phyloP scores from a whole-genome alignment of 2,329 filamentous ascomycete genomes.

The Alternaria brassicae region DNA sequence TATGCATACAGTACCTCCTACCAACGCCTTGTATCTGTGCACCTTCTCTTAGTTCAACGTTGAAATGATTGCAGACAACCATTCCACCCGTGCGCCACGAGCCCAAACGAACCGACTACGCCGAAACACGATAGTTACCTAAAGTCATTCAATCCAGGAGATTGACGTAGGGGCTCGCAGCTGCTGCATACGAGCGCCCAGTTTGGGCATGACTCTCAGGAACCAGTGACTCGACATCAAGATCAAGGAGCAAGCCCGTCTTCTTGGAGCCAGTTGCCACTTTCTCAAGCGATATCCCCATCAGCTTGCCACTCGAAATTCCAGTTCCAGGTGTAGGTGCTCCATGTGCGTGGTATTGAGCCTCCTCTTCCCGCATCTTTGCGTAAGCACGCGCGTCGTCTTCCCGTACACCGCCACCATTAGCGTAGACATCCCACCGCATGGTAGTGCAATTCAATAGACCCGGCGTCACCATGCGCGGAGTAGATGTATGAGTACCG shows the following conservation, averaged over 20 bases:
- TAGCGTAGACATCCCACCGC: constrained; percentile 20
- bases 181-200: constrained; percentile 5
- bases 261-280: constrained; percentile 14
- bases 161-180: constrained; percentile 8
- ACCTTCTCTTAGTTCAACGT: neutral
- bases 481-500: neutral
- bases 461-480: neutral
- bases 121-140: neutral
- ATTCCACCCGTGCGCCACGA: neutral
- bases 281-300: constrained; percentile 26
- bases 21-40: neutral
- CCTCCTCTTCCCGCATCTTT: constrained; percentile 23
- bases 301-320: constrained; percentile 14
- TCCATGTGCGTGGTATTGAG: constrained; percentile 14
- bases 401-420: constrained; percentile 15
- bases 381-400: constrained; percentile 30
- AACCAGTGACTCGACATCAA: constrained; percentile 11
- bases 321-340: neutral
- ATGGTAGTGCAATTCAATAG: constrained; percentile 5
- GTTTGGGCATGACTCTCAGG: neutral
- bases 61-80: neutral
- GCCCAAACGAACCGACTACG: neutral
- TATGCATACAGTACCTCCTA: neutral
- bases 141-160: constrained; percentile 23
- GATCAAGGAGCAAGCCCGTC: constrained; percentile 28